Evolutionary conservation across 495 filamentous ascomycete genomes (phyloP), one percentile per base, ranked within the genome.

Genomic region (Penicillium samsonianum): DNA sequence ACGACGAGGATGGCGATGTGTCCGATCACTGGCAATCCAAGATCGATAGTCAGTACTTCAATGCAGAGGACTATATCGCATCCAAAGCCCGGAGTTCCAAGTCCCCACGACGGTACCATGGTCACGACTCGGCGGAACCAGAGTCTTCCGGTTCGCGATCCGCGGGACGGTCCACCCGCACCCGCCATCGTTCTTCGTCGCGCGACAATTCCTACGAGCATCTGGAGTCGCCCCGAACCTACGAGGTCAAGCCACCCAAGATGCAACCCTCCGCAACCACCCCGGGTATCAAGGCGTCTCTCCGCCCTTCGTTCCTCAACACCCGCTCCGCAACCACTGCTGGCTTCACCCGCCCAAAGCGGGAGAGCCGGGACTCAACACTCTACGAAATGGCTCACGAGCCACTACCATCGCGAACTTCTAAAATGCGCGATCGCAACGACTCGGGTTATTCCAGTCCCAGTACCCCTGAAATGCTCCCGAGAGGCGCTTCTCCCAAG

Each of bases 371-470:
- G 10, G 38, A 42, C 1, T 22, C 50, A 14, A 31, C 35, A 11
- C 64, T 73, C 33, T 35, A 61, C 20, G 45, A 61, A 20, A 73
- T 70, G 70, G 62, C 55, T 20, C 60, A 58, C 19, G 55, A 65
- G 20, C 42, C 61, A 8, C 37, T 61, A 16, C 65, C 71, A 10
- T 38, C 59, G 26, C 74, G 75, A 6, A 55, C 76, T 17, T 69
- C 77, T 5, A 78, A 70, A 51, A 57, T 70, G 17, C 57, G 71
- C 5, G 72, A 78, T 5, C 64, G 68, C 50, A 63, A 75, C 25
- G 79, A 82, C 42, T 80, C 78, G 5, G 76, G 76, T 11, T 77
- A 79, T 53, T 79, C 74, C 11, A 79, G 75, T 53, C 71, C 78
- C 38, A 67, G 66, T 33, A 77, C 75, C 1, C 70, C 77, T 12